Evolutionary conservation across 2,329 filamentous ascomycete species (phyloP).

Genomic region (Diaporthe citriasiana): DNA sequence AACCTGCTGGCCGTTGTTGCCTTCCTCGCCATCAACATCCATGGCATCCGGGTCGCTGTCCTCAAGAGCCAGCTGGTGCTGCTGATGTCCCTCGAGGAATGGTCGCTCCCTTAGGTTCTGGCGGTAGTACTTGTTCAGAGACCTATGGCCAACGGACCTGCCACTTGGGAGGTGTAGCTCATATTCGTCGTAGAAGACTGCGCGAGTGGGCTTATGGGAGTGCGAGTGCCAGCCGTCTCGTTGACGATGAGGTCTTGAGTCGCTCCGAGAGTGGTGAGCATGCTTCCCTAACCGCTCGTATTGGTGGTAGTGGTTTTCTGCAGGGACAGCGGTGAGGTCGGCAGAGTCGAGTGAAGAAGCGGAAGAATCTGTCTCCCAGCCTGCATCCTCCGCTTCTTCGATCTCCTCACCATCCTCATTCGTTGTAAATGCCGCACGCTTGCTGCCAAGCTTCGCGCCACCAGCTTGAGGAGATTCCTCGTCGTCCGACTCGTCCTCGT

Average conservation of each 20-base stretch:
- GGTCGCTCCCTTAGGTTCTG: conserved; percentile 93
- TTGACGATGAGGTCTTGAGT: conserved; percentile 80
- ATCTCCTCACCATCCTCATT: conserved; percentile 66
- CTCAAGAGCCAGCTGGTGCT: conserved; percentile 69
- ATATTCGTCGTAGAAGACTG: conserved; percentile 91
- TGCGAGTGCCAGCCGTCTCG: conserved; percentile 86
- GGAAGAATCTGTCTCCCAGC: conserved; percentile 96
- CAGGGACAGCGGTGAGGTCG: conserved; percentile 83
- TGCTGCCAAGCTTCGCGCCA: conserved; percentile 79
- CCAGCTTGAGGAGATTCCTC: conserved; percentile 63
- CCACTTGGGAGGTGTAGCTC: conserved; percentile 95
- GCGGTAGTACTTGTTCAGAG: conserved; percentile 87
- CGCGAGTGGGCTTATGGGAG: conserved; percentile 80
- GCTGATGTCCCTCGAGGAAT: conserved; percentile 78
- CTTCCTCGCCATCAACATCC: conserved; percentile 60
- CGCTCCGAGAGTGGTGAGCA: conserved; percentile 80
- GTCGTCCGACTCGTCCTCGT: conserved; percentile 73
- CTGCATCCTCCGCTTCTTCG: conserved; percentile 74
- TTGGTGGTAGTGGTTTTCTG: conserved; percentile 78
- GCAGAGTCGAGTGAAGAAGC: conserved; percentile 90
- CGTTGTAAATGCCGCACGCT: conserved; percentile 66
- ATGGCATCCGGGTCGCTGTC: conserved; percentile 49
- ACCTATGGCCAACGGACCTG: conserved; percentile 90
- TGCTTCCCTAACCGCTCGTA: conserved; percentile 81
- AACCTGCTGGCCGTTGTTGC: conserved; percentile 49